phyloP scores from a whole-genome alignment of 495 filamentous ascomycete genomes.

The Apodospora peruviana region DNA sequence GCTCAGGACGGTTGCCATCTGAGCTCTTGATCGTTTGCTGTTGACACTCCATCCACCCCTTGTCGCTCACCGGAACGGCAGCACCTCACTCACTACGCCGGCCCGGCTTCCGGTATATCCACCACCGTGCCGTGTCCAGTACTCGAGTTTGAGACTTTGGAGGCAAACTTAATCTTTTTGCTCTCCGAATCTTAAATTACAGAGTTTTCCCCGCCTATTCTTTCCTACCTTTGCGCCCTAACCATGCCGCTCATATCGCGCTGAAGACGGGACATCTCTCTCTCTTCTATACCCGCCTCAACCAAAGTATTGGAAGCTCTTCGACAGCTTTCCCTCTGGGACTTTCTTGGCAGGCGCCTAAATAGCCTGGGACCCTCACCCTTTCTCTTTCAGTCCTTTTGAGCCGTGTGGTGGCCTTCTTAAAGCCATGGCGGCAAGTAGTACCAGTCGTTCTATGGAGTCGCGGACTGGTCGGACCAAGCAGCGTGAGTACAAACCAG shows the following conservation, averaged over 20 bases:
- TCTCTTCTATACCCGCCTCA: too few species aligned
- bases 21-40: not conserved
- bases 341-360: too few species aligned
- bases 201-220: not conserved
- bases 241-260: conserved; percentile 9
- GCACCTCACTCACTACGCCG: not conserved
- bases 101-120: not conserved
- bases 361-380: too few species aligned
- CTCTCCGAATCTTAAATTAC: not conserved
- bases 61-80: conserved; percentile 1
- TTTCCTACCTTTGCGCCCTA: not conserved
- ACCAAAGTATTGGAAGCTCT: too few species aligned
- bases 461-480: conserved; percentile 69
- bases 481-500: conserved; percentile 62
- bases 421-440: conserved; percentile 44
- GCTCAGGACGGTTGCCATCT: not conserved
- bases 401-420: too few species aligned
- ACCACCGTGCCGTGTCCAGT: not conserved
- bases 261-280: not conserved
- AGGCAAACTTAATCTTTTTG: too few species aligned
- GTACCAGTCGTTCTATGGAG: conserved; percentile 63
- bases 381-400: too few species aligned
- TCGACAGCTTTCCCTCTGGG: not conserved
- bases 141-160: too few species aligned
- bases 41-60: too few species aligned